These are phyloP conservation scores for Achaetomiella virescens DNA, from an alignment of 495 filamentous ascomycete genomes.

Conservation along the genomic window DNA sequence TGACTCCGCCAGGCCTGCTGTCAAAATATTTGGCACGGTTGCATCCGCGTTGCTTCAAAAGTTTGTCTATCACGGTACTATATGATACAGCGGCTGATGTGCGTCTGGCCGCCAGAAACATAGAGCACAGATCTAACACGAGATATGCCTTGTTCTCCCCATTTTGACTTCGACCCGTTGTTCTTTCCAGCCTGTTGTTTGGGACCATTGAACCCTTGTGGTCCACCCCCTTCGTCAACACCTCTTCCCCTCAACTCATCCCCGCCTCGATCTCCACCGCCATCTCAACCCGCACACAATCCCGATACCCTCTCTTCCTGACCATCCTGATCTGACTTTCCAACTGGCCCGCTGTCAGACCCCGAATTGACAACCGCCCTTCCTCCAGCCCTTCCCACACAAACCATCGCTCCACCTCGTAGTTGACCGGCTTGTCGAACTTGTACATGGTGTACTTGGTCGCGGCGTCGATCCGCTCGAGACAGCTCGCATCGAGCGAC, in stretches of 20 bases:
- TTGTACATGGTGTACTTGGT: neutral
- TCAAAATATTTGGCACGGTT: neutral
- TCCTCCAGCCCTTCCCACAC: neutral
- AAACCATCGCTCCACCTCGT: slow-evolving; percentile 8
- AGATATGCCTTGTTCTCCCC: too few relatives aligned
- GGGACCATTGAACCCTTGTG: too few relatives aligned
- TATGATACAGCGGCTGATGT: neutral
- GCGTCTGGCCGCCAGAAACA: too few relatives aligned
- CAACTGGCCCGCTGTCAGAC: neutral
- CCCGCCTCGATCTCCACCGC: slow-evolving; percentile 8
- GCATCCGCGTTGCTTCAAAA: neutral
- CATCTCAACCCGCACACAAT: slow-evolving; percentile 11
- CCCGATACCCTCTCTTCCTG: neutral
- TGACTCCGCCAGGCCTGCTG: neutral
- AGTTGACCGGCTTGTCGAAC: slow-evolving; percentile 1
- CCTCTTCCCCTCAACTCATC: neutral
- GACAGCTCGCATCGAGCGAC: neutral
- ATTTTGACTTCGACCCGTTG: too few relatives aligned
- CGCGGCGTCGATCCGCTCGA: neutral
- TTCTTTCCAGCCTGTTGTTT: too few relatives aligned
- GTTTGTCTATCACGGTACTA: neutral
- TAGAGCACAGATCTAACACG: too few relatives aligned
- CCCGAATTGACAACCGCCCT: neutral
- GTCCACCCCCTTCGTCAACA: neutral
- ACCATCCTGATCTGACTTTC: slow-evolving; percentile 5